Percentiles rank a stretch among this genome's conserved stretches.
Conservation (phyloP, 228 moss, liverwort and hornwort species). For the Sphagnum magellanicum region DNA sequence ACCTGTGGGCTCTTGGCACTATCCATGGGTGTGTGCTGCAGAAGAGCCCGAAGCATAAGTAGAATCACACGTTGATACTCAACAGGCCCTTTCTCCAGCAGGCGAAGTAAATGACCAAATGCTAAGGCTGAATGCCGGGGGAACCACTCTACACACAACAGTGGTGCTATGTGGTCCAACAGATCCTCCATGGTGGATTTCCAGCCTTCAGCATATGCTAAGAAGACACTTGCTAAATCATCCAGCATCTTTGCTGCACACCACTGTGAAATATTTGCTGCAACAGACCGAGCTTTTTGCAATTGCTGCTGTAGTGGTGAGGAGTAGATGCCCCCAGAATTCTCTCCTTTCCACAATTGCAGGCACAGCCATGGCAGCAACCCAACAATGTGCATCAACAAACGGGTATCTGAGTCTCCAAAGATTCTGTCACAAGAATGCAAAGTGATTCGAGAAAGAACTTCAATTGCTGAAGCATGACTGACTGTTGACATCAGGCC, state of each 20-base stretch:
- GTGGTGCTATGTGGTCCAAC: conserved; percentile 81
- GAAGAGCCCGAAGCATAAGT: conserved; percentile 85
- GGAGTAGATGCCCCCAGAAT: conserved; percentile 41
- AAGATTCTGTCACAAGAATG: conserved; percentile 98
- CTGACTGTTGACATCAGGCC: conserved; percentile 99
- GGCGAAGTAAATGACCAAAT: conserved; percentile 86
- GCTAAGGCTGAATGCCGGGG: conserved; percentile 93
- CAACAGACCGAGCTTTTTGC: conserved; percentile 95
- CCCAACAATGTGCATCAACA: conserved; percentile 98
- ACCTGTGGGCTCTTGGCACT: conserved; percentile 89
- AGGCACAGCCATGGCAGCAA: conserved; percentile 96
- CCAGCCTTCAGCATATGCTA: conserved; percentile 90
- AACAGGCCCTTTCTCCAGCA: conserved; percentile 94
- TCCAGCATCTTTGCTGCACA: conserved; percentile 91
- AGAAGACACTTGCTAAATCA: conserved; percentile 77
- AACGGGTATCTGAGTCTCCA: conserved; percentile 92
- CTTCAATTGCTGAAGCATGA: conserved; percentile 99
- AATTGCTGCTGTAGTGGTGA: conserved; percentile 95
- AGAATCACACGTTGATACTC: conserved; percentile 96
- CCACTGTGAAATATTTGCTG: conserved; percentile 97
- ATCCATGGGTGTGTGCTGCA: conserved; percentile 92
- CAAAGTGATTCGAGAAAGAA: conserved; percentile 89
- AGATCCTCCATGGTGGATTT: conserved; percentile 74
- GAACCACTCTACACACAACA: conserved; percentile 93
- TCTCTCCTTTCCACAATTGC: conserved; percentile 79